A percentile compares a stretch with the other conserved stretches of the same genome.
phyloP scores from a whole-genome alignment of 2,329 filamentous ascomycete genomes.

The Passalora sequoiae region DNA sequence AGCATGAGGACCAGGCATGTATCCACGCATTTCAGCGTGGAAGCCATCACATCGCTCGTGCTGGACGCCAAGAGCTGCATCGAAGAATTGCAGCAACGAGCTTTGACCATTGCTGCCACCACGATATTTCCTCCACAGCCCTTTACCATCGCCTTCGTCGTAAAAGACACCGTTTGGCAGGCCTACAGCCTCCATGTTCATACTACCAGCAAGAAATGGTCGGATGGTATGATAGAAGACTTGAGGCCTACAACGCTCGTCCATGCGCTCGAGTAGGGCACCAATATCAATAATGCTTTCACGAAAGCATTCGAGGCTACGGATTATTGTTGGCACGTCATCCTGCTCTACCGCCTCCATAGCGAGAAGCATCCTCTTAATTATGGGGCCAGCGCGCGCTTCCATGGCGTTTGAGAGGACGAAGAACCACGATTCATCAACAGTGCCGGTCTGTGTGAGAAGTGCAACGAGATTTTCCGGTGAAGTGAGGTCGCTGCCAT shows the following conservation, averaged over 20 bases:
- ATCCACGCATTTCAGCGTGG: slow-evolving; percentile 46
- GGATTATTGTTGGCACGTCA: slow-evolving; percentile 36
- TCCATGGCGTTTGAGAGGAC: slow-evolving; percentile 51
- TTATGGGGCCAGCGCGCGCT: slow-evolving; percentile 44
- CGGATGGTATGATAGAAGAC: slow-evolving; percentile 51
- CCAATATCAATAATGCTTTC: slow-evolving; percentile 41
- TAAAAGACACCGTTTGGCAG: slow-evolving; percentile 51
- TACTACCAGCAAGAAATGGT: slow-evolving; percentile 49
- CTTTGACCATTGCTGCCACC: slow-evolving; percentile 54
- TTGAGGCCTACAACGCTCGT: slow-evolving; percentile 45
- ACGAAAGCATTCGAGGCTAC: slow-evolving; percentile 38
- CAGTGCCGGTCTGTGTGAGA: slow-evolving; percentile 82
- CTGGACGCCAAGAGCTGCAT: slow-evolving; percentile 48
- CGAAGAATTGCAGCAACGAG: slow-evolving; percentile 51
- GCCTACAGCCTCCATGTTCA: slow-evolving; percentile 50
- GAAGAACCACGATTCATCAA: slow-evolving; percentile 86
- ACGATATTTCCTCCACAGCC: slow-evolving; percentile 48
- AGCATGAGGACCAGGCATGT: slow-evolving; percentile 51
- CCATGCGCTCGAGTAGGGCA: slow-evolving; percentile 46
- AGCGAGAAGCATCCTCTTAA: slow-evolving; percentile 44
- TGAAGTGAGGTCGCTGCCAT: slow-evolving; percentile 69
- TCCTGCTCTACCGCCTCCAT: slow-evolving; percentile 42
- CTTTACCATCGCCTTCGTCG: slow-evolving; percentile 45
- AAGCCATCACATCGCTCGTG: slow-evolving; percentile 33
- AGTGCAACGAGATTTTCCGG: slow-evolving; percentile 79